phyloP scores from a whole-genome alignment of 306 rosid species.

The Malus fusca region DNA sequence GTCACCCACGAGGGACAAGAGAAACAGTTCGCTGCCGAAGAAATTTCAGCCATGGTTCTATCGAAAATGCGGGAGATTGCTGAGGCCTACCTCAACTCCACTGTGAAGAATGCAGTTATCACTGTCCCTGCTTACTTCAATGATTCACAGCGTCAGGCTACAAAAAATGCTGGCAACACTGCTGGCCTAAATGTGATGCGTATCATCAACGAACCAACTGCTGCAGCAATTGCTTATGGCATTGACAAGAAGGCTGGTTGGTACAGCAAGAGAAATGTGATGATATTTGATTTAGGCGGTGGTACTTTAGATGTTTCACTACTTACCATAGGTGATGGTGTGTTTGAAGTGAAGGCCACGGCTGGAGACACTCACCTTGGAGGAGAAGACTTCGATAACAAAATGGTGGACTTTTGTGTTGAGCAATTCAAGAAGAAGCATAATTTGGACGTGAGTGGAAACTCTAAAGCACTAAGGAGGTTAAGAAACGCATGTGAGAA shows the following conservation, averaged over 20 bases:
- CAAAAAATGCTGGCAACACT: too few relatives aligned
- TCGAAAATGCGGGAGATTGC: too few relatives aligned
- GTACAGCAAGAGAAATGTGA: not conserved
- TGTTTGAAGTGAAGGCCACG: constrained; percentile 4
- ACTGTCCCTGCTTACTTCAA: too few relatives aligned
- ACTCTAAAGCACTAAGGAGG: not conserved
- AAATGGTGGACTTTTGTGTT: constrained; percentile 16
- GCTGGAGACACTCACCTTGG: constrained; percentile 32
- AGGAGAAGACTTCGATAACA: constrained; percentile 26
- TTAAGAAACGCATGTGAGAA: not conserved
- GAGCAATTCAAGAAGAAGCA: constrained; percentile 13
- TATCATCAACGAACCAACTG: too few relatives aligned
- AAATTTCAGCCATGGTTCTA: too few relatives aligned
- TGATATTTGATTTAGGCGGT: constrained; percentile 13
- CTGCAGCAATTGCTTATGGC: too few relatives aligned
- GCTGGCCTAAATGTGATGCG: too few relatives aligned
- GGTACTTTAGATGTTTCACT: constrained; percentile 12
- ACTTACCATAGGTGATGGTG: not conserved
- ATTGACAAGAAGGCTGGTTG: not conserved
- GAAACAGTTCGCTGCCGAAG: too few relatives aligned
- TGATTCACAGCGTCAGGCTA: too few relatives aligned
- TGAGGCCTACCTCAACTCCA: too few relatives aligned
- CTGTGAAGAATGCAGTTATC: too few relatives aligned
- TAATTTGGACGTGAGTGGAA: constrained; percentile 5
- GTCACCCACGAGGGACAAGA: too few relatives aligned